Percentiles rank a stretch among this genome's conserved stretches.
Conservation (phyloP, 306 rosid species). For the Fagus sylvatica region DNA sequence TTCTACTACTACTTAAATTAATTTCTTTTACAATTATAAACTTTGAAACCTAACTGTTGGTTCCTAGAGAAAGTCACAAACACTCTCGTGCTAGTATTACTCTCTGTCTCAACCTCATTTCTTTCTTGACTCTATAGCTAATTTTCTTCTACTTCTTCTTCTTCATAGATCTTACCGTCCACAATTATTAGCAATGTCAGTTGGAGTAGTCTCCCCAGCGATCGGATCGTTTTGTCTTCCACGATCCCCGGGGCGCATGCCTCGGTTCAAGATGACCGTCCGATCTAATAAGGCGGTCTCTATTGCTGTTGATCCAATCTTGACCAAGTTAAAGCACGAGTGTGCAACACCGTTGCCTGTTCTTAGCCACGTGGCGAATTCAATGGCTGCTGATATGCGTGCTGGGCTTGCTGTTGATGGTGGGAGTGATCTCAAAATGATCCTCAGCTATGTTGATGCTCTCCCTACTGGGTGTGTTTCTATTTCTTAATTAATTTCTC, state of each 20-base stretch:
- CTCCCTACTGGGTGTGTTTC: conserved; percentile 80
- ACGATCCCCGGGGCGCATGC: conserved; percentile 37
- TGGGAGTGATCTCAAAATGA: conserved; percentile 77
- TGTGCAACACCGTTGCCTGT: conserved; percentile 76
- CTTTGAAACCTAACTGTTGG: not conserved
- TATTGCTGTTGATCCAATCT: conserved; percentile 36
- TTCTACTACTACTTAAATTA: not conserved
- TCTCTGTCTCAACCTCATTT: not conserved
- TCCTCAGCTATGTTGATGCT: conserved; percentile 67
- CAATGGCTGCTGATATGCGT: conserved; percentile 69
- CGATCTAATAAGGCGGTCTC: conserved; percentile 54
- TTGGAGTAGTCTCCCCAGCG: conserved; percentile 34
- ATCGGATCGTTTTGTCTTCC: conserved; percentile 44
- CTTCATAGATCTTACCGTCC: conserved; percentile 3
- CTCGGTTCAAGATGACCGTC: conserved; percentile 51
- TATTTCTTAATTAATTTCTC: not conserved
- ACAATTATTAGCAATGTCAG: conserved; percentile 42
- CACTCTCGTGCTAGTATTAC: not conserved
- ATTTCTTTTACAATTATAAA: no score
- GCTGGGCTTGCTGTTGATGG: conserved; percentile 67
- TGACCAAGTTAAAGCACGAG: conserved; percentile 55
- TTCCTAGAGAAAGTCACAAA: not conserved
- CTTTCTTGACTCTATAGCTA: not conserved
- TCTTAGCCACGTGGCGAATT: conserved; percentile 64
- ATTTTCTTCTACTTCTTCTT: not conserved